Conservation (phyloP, 78 protist genomes). For the Chrysochromulina parva region DNA sequence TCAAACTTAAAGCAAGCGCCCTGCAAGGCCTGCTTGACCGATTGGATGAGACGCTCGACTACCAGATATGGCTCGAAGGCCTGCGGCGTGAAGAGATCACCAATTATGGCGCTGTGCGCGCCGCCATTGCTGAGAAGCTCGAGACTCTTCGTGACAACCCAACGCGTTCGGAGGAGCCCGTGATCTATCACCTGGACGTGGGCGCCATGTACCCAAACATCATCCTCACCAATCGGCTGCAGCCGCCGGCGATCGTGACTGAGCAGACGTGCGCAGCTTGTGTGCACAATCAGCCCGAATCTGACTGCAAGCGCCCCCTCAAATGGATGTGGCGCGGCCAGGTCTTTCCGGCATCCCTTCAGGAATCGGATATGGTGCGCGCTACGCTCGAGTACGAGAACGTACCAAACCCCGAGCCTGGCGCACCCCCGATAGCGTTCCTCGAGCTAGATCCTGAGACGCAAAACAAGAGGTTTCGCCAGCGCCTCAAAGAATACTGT, state of each 20-base stretch:
- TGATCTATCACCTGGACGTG: constrained; percentile 98
- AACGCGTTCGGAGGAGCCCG: constrained; percentile 72
- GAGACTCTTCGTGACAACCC: constrained; percentile 67
- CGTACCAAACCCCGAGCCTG: neutral
- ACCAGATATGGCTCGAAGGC: constrained; percentile 66
- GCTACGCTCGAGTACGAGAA: constrained; percentile 17
- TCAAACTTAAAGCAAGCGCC: constrained; percentile 64
- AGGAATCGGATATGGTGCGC: neutral
- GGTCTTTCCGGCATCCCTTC: constrained; percentile 20
- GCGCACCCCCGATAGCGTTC: constrained; percentile 25
- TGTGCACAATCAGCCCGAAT: constrained; percentile 69
- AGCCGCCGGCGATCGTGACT: constrained; percentile 91
- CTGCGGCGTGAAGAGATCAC: neutral
- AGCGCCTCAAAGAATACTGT: constrained; percentile 79
- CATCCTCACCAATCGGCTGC: constrained; percentile 99
- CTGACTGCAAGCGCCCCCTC: constrained; percentile 66
- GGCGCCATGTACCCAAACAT: constrained; percentile 99
- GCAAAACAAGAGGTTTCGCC: constrained; percentile 58
- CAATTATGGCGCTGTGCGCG: constrained; percentile 68
- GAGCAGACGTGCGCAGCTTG: constrained; percentile 91
- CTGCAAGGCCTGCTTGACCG: constrained; percentile 56
- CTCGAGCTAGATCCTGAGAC: constrained; percentile 57
- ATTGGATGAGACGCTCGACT: constrained; percentile 47
- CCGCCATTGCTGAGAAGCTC: constrained; percentile 52
- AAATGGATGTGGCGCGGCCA: constrained; percentile 96